Evolutionary conservation across 23 red algal genomes (phyloP).

Genomic region (Chondrus crispus): DNA sequence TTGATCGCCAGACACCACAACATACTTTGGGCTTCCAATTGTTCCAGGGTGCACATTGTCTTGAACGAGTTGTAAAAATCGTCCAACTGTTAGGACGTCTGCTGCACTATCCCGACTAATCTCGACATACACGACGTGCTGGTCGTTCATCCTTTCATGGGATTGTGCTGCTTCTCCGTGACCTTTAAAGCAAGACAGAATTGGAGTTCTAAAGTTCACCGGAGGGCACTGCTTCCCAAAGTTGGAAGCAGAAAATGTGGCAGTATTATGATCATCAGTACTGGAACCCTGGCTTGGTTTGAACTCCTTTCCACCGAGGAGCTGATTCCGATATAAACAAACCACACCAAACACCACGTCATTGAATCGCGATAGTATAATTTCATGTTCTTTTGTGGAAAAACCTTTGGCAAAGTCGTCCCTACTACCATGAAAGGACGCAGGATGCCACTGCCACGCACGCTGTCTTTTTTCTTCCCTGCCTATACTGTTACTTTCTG

Average conservation of each 20-base stretch:
- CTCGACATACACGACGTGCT: neutral
- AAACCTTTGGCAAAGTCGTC: neutral
- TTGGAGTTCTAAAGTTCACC: neutral
- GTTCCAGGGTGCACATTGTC: neutral
- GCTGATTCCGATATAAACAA: neutral
- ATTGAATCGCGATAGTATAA: neutral
- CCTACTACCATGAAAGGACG: neutral
- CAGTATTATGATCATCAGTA: neutral
- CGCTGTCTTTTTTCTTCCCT: neutral
- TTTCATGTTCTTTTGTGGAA: neutral
- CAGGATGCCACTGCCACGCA: neutral
- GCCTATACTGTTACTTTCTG: neutral
- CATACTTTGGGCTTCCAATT: neutral
- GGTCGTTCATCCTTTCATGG: neutral
- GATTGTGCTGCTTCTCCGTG: neutral
- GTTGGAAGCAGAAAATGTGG: too few species aligned
- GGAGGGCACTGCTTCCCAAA: neutral
- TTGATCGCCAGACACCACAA: neutral
- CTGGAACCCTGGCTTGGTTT: neutral
- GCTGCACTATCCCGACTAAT: neutral
- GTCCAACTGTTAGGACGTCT: neutral
- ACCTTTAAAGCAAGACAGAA: slow-evolving; percentile 4
- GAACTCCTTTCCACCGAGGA: neutral
- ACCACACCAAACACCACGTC: neutral
- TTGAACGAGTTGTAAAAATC: neutral